Evolutionary conservation across 2,329 filamentous ascomycete species (phyloP), one percentile per base, ranked within the genome.

Genomic region (Parastagonospora avenae): DNA sequence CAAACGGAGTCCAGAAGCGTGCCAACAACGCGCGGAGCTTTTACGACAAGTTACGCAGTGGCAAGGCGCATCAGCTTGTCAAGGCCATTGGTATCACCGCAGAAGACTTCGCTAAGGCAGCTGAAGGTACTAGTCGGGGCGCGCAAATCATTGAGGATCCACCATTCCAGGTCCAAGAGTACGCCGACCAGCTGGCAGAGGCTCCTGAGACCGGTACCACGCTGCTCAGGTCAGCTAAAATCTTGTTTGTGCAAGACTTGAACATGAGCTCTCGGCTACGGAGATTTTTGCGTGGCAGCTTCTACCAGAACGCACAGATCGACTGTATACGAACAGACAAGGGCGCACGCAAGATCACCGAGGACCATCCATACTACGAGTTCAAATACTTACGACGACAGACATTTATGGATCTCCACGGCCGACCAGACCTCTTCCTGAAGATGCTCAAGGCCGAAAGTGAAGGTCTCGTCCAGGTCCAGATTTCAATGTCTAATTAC

Each of bases 381-480:
- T 91, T 99, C 79, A 96, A 99, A 74, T 99, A 99, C 64, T 81
- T 99, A 15, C 86, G 91, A 58, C 92, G 94, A 64, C 92, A 97
- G 74, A 90, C 90, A 7, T 89, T 97, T 54, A 79, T 80, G 36
- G 89, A 94, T 60, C 84, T 97, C 52, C 89, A 91, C 2, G 85
- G 86, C 45, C 87, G 90, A 46, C 94, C 94, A 1, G 92, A 97
- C 59, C 80, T 96, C 24, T 99, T 94, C 71, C 78, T 99, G 48
- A 93, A 95, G 76, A 99, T 99, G 94, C 86, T 97, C 73, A 95
- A 92, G 72, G 94, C 94, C 1, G 94, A 99, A 73, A 89, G 94
- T 65, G 94, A 99, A 71, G 92, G 93, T 2, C 79, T 99, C 1
- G 83, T 99, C 11, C 91, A 96, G 52, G 90, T 99, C 47, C 87